Conservation (phyloP, 257 asterid genomes). For the Datura wrightii region DNA sequence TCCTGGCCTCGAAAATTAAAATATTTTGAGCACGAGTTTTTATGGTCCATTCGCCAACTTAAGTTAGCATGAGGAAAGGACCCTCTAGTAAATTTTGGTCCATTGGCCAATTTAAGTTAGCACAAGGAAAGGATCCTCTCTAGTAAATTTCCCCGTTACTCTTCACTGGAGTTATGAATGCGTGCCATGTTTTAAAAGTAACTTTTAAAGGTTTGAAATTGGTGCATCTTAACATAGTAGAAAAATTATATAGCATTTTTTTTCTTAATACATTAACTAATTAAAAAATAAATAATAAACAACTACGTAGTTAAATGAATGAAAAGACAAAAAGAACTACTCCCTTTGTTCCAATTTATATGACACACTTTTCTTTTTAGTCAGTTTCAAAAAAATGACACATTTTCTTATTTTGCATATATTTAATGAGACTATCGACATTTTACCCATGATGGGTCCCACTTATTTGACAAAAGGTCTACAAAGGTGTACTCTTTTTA, state of each 20-base stretch:
- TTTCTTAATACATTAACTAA: not conserved
- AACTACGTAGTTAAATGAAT: not conserved
- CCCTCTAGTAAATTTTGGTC: not conserved
- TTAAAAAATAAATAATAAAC: not conserved
- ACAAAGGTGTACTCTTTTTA: too few species aligned
- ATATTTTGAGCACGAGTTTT: constrained; percentile 11
- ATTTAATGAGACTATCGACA: too few species aligned
- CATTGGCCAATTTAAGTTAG: constrained; percentile 18
- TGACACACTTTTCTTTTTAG: too few species aligned
- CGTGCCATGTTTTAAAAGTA: not conserved
- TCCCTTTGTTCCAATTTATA: too few species aligned
- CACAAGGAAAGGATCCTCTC: not conserved
- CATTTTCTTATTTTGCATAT: too few species aligned
- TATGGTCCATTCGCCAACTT: not conserved
- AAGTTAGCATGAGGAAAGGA: not conserved
- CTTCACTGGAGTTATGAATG: not conserved
- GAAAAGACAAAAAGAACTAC: not conserved
- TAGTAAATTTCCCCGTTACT: not conserved
- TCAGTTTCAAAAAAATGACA: too few species aligned
- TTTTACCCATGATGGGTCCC: too few species aligned
- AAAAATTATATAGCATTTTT: not conserved
- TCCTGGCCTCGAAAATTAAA: not conserved
- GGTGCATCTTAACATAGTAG: not conserved
- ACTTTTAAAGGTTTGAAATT: not conserved
- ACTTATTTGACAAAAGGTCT: too few species aligned